These are phyloP conservation scores for Lomentospora prolificans DNA, from an alignment of 2,329 filamentous ascomycete species.

Conservation along the genomic window DNA sequence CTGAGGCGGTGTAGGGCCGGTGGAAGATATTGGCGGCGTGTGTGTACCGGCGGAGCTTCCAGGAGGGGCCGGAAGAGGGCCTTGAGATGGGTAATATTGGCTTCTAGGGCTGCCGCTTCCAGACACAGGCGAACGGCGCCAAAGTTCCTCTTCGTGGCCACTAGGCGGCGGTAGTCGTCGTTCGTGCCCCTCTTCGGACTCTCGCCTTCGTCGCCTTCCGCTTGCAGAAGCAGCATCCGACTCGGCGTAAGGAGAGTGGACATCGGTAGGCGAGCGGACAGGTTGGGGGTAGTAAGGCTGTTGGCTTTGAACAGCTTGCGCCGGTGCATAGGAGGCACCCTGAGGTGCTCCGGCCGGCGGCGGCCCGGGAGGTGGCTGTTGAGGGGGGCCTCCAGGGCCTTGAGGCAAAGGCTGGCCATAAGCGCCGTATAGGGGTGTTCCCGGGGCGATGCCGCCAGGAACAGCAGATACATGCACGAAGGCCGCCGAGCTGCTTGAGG, in stretches of 20 bases:
- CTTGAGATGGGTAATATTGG: constrained; percentile 27
- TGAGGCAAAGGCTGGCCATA: constrained; percentile 42
- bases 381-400: constrained; percentile 14
- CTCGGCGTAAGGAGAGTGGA: constrained; percentile 13
- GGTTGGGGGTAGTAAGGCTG: constrained; percentile 13
- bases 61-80: constrained; percentile 13
- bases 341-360: constrained; percentile 1
- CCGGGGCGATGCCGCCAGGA: constrained; percentile 46
- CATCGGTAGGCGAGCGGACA: constrained; percentile 7
- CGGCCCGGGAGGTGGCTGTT: constrained; percentile 5
- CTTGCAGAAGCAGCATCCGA: constrained; percentile 25
- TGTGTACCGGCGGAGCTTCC: not conserved
- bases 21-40: constrained; percentile 4
- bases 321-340: not conserved
- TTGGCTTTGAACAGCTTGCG: constrained; percentile 12
- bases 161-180: constrained; percentile 36
- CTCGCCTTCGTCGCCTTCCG: constrained; percentile 25
- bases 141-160: constrained; percentile 36
- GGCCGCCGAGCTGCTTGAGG: constrained; percentile 43
- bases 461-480: constrained; percentile 50
- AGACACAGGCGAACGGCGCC: constrained; percentile 40
- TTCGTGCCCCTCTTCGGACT: constrained; percentile 29
- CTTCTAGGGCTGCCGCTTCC: constrained; percentile 36
- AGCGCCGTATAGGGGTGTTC: constrained; percentile 45
- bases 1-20: constrained; percentile 6